Evolutionary conservation across 371 early-diverging fungal species (phyloP), one percentile per base, ranked within the genome.

Genomic region (Haplosporangium sp.): DNA sequence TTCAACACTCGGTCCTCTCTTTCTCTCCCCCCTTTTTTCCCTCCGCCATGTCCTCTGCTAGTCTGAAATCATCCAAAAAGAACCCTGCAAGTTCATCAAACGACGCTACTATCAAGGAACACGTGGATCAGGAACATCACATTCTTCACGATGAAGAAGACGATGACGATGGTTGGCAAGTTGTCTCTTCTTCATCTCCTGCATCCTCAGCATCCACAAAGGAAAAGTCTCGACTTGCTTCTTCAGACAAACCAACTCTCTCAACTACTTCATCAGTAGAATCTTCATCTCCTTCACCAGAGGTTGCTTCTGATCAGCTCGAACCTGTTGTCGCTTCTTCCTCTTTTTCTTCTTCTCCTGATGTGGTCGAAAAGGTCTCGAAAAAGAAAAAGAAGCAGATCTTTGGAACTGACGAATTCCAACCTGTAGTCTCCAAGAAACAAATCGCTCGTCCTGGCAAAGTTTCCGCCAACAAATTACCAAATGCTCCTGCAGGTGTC

Each of bases 111-210:
- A 15, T 10, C 42, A 61, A 53, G 45, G 57, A 65, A 61, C 67
- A 72, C 34, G 37, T 39, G 20, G 35, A 34, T 15, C 45, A 56
- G 35, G 74, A 55, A 58, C 66, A 71, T 20, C 60, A 68, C 38
- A 53, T 61, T n/a, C 47, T 70, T n/a, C 65, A 81, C 47, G 75
- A 81, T 47, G 81, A 81, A 50, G 81, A 79, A 37, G 74, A 81
- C 55, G 81, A 81, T 57, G 81, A 81, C 52, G 81, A 81, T n/a
- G 81, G 81, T 34, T 81, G 81, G 81, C 75, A 81, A 48, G 81
- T 81, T 19, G 81, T 81, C 56, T 79, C 77, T 2, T 77, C 81
- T 8, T 69, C 74, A 9, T 58, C 71, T 27, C 59, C 74, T 3
- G 17, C 74, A 19, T 60, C 72, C 38, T 19, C 63, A 19, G 17